Evolutionary conservation across 2,329 filamentous ascomycete species (phyloP).

Genomic region (Cyanodermella asteris): DNA sequence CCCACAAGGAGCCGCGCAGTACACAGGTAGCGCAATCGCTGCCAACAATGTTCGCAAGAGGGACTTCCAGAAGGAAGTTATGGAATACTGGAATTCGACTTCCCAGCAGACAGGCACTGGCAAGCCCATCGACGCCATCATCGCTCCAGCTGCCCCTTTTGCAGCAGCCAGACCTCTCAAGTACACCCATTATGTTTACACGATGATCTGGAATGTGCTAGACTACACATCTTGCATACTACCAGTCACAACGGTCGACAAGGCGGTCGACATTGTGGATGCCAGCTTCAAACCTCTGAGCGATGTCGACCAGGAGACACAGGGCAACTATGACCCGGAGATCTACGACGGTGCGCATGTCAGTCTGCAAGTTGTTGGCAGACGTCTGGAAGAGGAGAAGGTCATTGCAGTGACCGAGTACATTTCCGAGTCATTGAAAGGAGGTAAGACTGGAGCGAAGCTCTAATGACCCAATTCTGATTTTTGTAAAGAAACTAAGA

Average conservation of each 20-base stretch:
- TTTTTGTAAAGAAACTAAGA: no score
- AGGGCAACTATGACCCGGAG: slow-evolving; percentile 27
- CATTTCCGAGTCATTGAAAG: slow-evolving; percentile 9
- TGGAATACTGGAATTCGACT: slow-evolving; percentile 43
- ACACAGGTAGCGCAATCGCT: slow-evolving; percentile 21
- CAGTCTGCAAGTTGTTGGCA: slow-evolving; percentile 24
- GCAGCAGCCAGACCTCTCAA: slow-evolving; percentile 25
- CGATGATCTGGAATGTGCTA: slow-evolving; percentile 26
- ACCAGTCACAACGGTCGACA: slow-evolving; percentile 33
- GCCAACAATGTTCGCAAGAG: slow-evolving; percentile 30
- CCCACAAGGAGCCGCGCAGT: slow-evolving; percentile 11
- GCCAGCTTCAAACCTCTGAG: slow-evolving; percentile 18
- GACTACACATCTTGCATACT: slow-evolving; percentile 34
- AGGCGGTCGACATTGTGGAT: slow-evolving; percentile 24
- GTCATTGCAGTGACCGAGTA: slow-evolving; percentile 23
- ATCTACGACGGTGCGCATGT: slow-evolving; percentile 27
- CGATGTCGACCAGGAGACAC: slow-evolving; percentile 21
- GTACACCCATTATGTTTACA: slow-evolving; percentile 23
- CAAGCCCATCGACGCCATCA: slow-evolving; percentile 30
- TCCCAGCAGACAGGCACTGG: slow-evolving; percentile 24
- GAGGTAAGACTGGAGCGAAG: not conserved
- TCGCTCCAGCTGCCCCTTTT: slow-evolving; percentile 28
- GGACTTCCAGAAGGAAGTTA: slow-evolving; percentile 33
- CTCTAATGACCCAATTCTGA: not conserved
- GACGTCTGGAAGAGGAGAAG: slow-evolving; percentile 31